A percentile compares a stretch with the other conserved stretches of the same genome.
These are phyloP conservation scores for Lasiosphaeria miniovina DNA, from an alignment of 495 filamentous ascomycete genomes.

Conservation along the genomic window DNA sequence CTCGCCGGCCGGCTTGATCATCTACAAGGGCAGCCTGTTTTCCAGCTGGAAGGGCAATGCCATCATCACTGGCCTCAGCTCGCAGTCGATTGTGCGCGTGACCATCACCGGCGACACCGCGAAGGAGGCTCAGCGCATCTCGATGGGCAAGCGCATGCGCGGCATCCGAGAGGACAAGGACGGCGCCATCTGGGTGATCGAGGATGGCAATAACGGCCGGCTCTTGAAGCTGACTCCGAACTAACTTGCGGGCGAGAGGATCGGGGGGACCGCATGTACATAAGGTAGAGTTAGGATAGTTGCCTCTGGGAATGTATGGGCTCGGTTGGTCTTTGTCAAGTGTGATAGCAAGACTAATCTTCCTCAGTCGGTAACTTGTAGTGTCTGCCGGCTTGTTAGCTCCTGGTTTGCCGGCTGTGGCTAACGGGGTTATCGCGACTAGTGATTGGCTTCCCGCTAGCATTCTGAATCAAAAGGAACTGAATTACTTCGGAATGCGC, in stretches of 20 bases:
- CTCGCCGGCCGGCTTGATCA: slow-evolving; percentile 34
- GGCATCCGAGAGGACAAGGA: slow-evolving; percentile 33
- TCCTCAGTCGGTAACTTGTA: too few species aligned
- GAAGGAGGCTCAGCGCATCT: slow-evolving; percentile 33
- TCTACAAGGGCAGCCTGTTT: slow-evolving; percentile 38
- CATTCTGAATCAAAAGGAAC: too few species aligned
- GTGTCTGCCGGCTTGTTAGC: too few species aligned
- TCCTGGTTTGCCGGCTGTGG: too few species aligned
- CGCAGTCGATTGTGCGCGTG: slow-evolving; percentile 30
- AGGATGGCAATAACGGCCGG: slow-evolving; percentile 31
- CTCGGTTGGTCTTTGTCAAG: too few species aligned
- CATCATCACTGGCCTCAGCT: slow-evolving; percentile 32
- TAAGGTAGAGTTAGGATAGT: slow-evolving; percentile 19
- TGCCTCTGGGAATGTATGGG: neutral
- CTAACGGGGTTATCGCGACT: too few species aligned
- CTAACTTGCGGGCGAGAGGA: slow-evolving; percentile 28
- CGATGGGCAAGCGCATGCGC: slow-evolving; percentile 35
- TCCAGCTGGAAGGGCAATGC: slow-evolving; percentile 36
- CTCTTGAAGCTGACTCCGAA: slow-evolving; percentile 38
- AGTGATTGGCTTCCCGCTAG: too few species aligned
- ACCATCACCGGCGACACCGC: slow-evolving; percentile 34
- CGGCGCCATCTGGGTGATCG: slow-evolving; percentile 35
- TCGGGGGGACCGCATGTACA: slow-evolving; percentile 28
- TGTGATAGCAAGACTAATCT: too few species aligned
- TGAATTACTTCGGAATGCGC: too few species aligned